These are phyloP conservation scores for Pichia sp. DNA, from an alignment of 1,139 yeast species.

Conservation along the genomic window DNA sequence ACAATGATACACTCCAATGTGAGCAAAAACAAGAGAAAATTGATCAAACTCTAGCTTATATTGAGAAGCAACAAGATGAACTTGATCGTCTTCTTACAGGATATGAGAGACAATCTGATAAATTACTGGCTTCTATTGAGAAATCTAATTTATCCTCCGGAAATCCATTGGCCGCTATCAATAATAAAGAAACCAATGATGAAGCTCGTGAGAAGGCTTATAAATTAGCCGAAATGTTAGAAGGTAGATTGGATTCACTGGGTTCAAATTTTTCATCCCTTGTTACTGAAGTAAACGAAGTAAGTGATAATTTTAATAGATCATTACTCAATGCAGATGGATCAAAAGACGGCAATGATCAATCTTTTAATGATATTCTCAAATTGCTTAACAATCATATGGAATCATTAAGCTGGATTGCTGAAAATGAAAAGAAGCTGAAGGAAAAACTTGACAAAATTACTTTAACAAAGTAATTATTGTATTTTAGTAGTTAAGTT, in stretches of 20 bases:
- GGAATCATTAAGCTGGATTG: slow-evolving; percentile 85
- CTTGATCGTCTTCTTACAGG: slow-evolving; percentile 74
- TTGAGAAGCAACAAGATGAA: slow-evolving; percentile 90
- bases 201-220: slow-evolving; percentile 89
- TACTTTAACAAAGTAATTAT: slow-evolving; percentile 17
- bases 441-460: slow-evolving; percentile 55
- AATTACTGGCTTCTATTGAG: slow-evolving; percentile 26
- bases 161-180: slow-evolving; percentile 1
- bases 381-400: slow-evolving; percentile 81
- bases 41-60: slow-evolving; percentile 80
- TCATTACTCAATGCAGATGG: slow-evolving; percentile 29
- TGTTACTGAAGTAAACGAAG: slow-evolving; percentile 80
- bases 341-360: slow-evolving; percentile 25
- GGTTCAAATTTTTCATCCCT: slow-evolving; percentile 72
- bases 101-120: slow-evolving; percentile 80
- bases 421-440: slow-evolving; percentile 60
- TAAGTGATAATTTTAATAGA: slow-evolving; percentile 76
- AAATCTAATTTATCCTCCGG: slow-evolving; percentile 14
- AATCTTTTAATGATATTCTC: slow-evolving; percentile 56
- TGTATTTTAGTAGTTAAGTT: background rate
- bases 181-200: slow-evolving; percentile 38
- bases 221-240: slow-evolving; percentile 78
- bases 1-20: slow-evolving; percentile 72
- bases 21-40: slow-evolving; percentile 81
- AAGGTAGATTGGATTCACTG: slow-evolving; percentile 71